Base-by-base conservation (phyloP, 1,284 basidiomycete genomes). In the Polyporus tsugae region DNA sequence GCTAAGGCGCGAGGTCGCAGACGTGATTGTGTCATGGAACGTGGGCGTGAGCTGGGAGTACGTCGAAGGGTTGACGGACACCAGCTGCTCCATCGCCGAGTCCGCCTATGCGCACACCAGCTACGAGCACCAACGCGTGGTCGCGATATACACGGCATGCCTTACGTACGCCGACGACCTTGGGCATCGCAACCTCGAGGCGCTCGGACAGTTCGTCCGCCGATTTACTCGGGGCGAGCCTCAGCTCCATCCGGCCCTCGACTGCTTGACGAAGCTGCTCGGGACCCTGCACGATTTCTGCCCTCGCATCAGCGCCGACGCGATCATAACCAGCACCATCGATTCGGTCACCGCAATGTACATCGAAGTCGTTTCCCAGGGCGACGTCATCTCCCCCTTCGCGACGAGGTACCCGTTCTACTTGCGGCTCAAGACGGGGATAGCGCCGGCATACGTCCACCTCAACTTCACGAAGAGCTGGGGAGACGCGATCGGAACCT, bases 361-460 rank as follows among this genome's bases (percentile, higher is more conserved):
- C 52, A 60, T 70, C 53, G 72, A 73, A 41, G 62, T 62, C 60
- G 57, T 67, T 15, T 62, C 67, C 29, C 53, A 46, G 13, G 55
- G 57, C 19, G 38, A 68, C 55, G 62, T 63, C 19, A 57, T 70
- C 63, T 66, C 61, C 35, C 72, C 66, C 1, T 60, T 53, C 25
- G 71, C 71, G 22, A 63, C 66, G 44, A 63, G 67, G 25, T 73
- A 67, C 44, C 69, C 72, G 29, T 68, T 66, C 49, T 70, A 70
- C 22, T 33, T 73, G 10, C 72, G 72, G 15, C 60, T 64, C 0
- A 53, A 65, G 44, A 59, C 72, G 1, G 72, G 72, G 5, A 64
- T 70, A 42, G 67, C 66, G 15, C 69, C 69, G 5, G 69, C 72
- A 6, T 73, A 65, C 52, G 62, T 66, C 39, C 66, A 66, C n/a